phyloP scores from a whole-genome alignment of 1,284 basidiomycete genomes.

The Athelia psychrophila region DNA sequence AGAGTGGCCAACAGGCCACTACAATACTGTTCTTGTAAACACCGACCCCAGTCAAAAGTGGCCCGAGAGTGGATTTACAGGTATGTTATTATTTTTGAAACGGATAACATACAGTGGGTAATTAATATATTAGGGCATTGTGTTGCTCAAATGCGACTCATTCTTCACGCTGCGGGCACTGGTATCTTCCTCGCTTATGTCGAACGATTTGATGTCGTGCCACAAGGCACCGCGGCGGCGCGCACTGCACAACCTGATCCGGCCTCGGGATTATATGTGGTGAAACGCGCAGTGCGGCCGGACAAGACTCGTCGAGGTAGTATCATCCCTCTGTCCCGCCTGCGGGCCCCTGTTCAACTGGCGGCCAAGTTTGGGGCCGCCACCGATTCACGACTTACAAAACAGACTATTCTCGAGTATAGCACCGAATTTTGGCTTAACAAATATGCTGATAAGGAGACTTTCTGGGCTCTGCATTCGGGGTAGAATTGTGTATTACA shows the following conservation, averaged over 20 bases:
- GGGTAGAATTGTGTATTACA: background rate
- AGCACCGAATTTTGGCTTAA: constrained; percentile 22
- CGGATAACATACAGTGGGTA: background rate
- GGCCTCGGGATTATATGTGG: constrained; percentile 16
- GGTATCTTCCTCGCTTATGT: constrained; percentile 11
- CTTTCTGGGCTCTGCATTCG: constrained; percentile 12
- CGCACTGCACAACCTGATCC: constrained; percentile 11
- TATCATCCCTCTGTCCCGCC: constrained; percentile 21
- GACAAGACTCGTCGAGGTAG: constrained; percentile 18
- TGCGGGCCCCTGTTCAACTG: constrained; percentile 18
- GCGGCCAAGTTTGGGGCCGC: constrained; percentile 20
- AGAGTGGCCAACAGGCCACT: constrained; percentile 16
- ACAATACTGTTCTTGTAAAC: constrained; percentile 20
- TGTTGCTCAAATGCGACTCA: constrained; percentile 20
- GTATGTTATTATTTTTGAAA: constrained; percentile 12
- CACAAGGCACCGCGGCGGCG: constrained; percentile 12
- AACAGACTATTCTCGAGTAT: constrained; percentile 17
- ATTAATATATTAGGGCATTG: constrained; percentile 18
- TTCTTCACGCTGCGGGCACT: constrained; percentile 17
- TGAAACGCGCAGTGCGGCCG: constrained; percentile 15
- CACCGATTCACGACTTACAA: constrained; percentile 20
- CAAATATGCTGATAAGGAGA: constrained; percentile 27
- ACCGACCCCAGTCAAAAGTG: constrained; percentile 13
- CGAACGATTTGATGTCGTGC: constrained; percentile 21
- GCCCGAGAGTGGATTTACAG: constrained; percentile 22